These are phyloP conservation scores for Skeletonema costatum DNA, from an alignment of 108 stramenopile species.

Conservation along the genomic window DNA sequence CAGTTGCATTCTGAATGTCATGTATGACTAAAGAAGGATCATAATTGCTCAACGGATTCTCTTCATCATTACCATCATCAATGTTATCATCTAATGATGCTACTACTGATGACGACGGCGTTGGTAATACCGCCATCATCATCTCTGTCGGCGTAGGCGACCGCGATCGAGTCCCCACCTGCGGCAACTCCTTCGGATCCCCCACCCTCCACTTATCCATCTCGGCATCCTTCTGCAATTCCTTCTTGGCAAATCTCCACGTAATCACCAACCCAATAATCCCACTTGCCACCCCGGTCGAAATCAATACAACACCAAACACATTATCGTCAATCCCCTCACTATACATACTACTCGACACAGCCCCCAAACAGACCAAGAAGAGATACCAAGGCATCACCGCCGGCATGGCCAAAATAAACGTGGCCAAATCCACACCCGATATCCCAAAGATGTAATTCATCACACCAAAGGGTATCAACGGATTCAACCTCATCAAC, in stretches of 20 bases:
- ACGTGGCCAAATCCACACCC: slow-evolving; percentile 15
- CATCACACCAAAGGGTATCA: slow-evolving; percentile 43
- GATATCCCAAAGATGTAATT: slow-evolving; percentile 47
- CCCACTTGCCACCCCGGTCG: slow-evolving; percentile 27
- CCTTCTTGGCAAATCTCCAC: slow-evolving; percentile 50
- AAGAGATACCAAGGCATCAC: slow-evolving; percentile 42
- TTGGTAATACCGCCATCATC: not conserved
- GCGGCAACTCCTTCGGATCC: not conserved
- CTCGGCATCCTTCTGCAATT: slow-evolving; percentile 32
- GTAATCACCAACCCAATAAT: slow-evolving; percentile 44
- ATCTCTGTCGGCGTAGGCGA: not conserved
- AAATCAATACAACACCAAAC: slow-evolving; percentile 19
- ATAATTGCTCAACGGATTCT: not conserved
- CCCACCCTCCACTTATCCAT: not conserved
- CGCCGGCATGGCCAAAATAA: slow-evolving; percentile 32
- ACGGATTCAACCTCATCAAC: slow-evolving; percentile 31
- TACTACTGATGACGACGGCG: not conserved
- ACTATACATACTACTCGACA: slow-evolving; percentile 10
- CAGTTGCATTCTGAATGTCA: not conserved
- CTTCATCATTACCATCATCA: not conserved
- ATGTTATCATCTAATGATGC: not conserved
- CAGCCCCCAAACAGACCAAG: slow-evolving; percentile 34
- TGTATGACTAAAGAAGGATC: not conserved
- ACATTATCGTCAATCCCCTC: not conserved
- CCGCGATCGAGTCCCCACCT: not conserved